Base-by-base conservation (phyloP, 2,329 filamentous ascomycete species). In the Aspergillus versicolor region DNA sequence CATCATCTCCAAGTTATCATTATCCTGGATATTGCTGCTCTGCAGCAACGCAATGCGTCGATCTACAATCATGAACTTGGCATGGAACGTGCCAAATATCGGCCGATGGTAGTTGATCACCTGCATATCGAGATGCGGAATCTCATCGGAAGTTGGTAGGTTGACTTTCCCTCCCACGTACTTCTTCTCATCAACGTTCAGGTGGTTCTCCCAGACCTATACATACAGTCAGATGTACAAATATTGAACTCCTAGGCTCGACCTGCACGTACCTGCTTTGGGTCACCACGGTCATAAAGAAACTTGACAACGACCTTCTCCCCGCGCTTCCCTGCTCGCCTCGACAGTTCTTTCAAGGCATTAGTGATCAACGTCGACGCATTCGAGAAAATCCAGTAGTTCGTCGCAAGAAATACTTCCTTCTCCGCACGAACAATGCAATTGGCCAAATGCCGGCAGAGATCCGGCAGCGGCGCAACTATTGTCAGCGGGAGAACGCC, bases 1-100 rank as follows among this genome's bases (percentile, higher is more conserved):
- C 82, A 91, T 86, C 89, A 93, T 92, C 71, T 93, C 90, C 54
- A 92, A 59, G 62, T 93, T 93, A 64, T 90, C 87, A 52, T 91
- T 92, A 61, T 91, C 73, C 63, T 83, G 81, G 49, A 92, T 88
- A 65, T 92, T 93, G 70, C 91, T 91, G 75, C 88, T 92, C 73
- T 89, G 87, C 2, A 92, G 70, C 1, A 90, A 76, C 0, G 83
- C 89, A n/a, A 88, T 78, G 60, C 82, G 84, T 6, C 89, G 81
- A 70, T 93, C 90, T 1, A 92, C 84, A 1, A 92, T 77, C 79
- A 90, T 89, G 67, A 88, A 91, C 67, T 93, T 93, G 60, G 85
- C 80, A 66, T 92, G 90, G 41, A 92, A 88, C 0, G 90, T 93
- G 0, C 90, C 89, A 3, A 92, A 72, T 1, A 88, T 73, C 1